Conservation (phyloP, 495 filamentous ascomycete species). For the Aspergillus ellipticus region DNA sequence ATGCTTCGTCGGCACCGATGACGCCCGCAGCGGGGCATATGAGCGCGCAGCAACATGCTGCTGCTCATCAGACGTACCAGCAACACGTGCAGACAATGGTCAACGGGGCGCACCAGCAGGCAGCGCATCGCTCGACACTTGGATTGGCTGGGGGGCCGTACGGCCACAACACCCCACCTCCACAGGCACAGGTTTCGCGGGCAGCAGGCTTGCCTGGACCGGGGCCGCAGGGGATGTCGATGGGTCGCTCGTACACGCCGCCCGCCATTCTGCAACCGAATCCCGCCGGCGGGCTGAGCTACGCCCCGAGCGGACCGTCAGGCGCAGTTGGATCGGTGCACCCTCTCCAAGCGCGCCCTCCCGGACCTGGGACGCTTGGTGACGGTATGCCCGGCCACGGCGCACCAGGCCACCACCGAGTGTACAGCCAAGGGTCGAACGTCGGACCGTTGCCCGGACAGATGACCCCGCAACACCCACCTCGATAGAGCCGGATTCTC, state of each 20-base stretch:
- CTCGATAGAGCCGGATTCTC: constrained; percentile 19
- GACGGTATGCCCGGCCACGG: constrained; percentile 17
- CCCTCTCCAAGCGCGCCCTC: constrained; percentile 31
- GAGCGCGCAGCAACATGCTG: constrained; percentile 19
- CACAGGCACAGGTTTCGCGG: constrained; percentile 28
- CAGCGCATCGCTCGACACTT: constrained; percentile 31
- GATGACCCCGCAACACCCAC: constrained; percentile 30
- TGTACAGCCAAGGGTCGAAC: constrained; percentile 41
- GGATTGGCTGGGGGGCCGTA: constrained; percentile 33
- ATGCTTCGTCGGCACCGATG: constrained; percentile 24
- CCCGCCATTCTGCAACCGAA: constrained; percentile 34
- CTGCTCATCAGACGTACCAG: constrained; percentile 34
- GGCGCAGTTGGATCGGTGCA: constrained; percentile 26
- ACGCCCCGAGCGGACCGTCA: constrained; percentile 28
- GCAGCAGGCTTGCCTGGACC: constrained; percentile 19
- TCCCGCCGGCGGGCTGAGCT: constrained; percentile 29
- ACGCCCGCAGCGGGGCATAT: constrained; percentile 24
- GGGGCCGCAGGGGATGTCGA: constrained; percentile 27
- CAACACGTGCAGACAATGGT: constrained; percentile 44
- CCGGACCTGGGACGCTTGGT: constrained; percentile 24
- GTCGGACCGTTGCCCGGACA: constrained; percentile 25
- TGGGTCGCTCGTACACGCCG: constrained; percentile 42
- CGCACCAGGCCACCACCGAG: constrained; percentile 35
- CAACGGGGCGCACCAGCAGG: constrained; percentile 34
- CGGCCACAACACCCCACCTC: constrained; percentile 37